Base-by-base conservation (phyloP, 2,329 filamentous ascomycete genomes). In the Epichloe aotearoae region DNA sequence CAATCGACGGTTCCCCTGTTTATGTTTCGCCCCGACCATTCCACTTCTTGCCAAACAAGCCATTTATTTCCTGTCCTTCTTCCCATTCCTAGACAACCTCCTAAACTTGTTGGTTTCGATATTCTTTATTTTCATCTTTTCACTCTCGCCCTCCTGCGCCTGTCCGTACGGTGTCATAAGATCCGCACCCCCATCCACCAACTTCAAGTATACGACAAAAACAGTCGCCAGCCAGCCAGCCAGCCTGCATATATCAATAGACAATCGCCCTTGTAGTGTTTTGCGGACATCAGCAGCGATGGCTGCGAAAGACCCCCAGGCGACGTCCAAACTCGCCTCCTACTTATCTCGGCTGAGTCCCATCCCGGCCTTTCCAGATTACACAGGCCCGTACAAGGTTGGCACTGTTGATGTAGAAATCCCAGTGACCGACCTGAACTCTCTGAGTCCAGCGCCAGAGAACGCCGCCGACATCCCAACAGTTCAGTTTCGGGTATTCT, bases 381-480 rank as follows among this genome's bases (percentile, higher is more conserved):
- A 89, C 62, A 82, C 83, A 1, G 88, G 87, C 0, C 84, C 85
- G 0, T 83, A 88, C 71, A 80, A 81, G 59, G 87, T 93, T 52
- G 88, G 87, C 55, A 87, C 84, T 2, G 73, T 88, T 57, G 88
- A 94, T 60, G 74, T 91, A 56, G 88, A 95, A 69, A 79, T 94
- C n/a, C 85, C 88, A 42, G 73, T 84, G 10, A 72, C 75, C 26
- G 74, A 80, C 46, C 69, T 83, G 6, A 63, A 73, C 2, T 71
- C 76, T 1, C 78, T 82, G 0, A 72, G 75, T 20, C 69, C 74
- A 3, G 65, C 72, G 7, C 77, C 79, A 5, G 69, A 73, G 7
- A 73, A 75, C 47, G 74, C 79, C 5, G 66, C 68, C 50, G 71
- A 73, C 43, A 80, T 90, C 44, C 72, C 80, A 19, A 95, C 88